phyloP scores from a whole-genome alignment of 192 early-diverging fungal genomes.

The Gaertneriomyces semiglobifer region DNA sequence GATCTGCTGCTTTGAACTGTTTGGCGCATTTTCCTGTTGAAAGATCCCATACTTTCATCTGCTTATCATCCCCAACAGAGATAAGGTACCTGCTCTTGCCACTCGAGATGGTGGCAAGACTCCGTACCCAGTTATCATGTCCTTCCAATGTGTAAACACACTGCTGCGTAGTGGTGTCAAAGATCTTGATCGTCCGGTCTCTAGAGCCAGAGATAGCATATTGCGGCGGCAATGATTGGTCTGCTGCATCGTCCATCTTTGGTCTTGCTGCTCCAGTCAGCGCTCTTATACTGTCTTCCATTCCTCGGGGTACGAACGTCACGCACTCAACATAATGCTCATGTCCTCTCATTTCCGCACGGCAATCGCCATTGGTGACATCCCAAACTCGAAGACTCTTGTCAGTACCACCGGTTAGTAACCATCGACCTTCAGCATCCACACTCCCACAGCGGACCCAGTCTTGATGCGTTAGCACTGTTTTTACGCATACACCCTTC shows the following conservation, averaged over 20 bases:
- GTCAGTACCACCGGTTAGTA: slow-evolving; percentile 55
- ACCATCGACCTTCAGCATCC: slow-evolving; percentile 66
- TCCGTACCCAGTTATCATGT: slow-evolving; percentile 53
- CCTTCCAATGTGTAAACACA: slow-evolving; percentile 85
- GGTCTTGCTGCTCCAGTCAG: slow-evolving; percentile 48
- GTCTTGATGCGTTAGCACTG: slow-evolving; percentile 74
- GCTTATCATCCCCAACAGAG: slow-evolving; percentile 86
- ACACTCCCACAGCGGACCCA: slow-evolving; percentile 75
- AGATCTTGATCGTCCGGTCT: slow-evolving; percentile 84
- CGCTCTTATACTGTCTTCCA: slow-evolving; percentile 65
- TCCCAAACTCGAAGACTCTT: slow-evolving; percentile 64
- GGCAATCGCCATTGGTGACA: slow-evolving; percentile 63
- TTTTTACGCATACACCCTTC: slow-evolving; percentile 73
- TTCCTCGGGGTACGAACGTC: slow-evolving; percentile 70
- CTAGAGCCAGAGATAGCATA: slow-evolving; percentile 82
- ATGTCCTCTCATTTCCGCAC: slow-evolving; percentile 81
- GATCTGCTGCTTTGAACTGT: slow-evolving; percentile 77
- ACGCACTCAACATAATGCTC: slow-evolving; percentile 94
- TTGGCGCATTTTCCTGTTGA: slow-evolving; percentile 72
- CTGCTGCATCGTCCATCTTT: no score
- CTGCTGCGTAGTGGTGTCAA: slow-evolving; percentile 31
- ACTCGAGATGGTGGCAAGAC: slow-evolving; percentile 75
- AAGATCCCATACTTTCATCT: slow-evolving; percentile 86
- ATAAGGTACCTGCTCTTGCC: slow-evolving; percentile 68
- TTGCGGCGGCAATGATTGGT: slow-evolving; percentile 51